These are phyloP conservation scores for Phytophthora europaea DNA, from an alignment of 352 stramenopile genomes.

Conservation along the genomic window DNA sequence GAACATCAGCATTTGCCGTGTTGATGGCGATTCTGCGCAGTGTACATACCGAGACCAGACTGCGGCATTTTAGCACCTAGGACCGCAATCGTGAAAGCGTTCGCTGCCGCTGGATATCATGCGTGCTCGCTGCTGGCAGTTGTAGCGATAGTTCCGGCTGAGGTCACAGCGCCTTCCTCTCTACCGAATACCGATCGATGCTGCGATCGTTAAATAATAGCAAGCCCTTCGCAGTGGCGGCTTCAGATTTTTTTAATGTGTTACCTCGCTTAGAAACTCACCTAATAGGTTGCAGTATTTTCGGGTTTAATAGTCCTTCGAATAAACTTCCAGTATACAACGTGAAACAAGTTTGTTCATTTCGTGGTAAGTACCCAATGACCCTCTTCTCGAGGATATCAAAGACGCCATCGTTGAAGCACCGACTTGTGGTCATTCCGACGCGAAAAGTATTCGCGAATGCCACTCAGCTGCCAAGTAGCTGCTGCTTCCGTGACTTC, in stretches of 20 bases:
- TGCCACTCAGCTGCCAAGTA: neutral
- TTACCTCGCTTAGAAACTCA: neutral
- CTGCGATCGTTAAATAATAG: neutral
- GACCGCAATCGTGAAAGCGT: neutral
- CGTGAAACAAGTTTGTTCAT: too few species aligned
- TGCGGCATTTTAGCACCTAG: neutral
- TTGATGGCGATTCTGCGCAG: neutral
- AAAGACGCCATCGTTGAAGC: slow-evolving; percentile 14
- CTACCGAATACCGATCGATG: neutral
- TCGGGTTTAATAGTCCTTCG: neutral
- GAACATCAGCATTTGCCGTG: neutral
- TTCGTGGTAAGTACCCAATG: neutral
- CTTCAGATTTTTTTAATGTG: neutral
- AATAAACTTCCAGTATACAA: too few species aligned
- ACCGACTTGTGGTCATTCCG: slow-evolving; percentile 8
- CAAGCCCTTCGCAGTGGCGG: neutral
- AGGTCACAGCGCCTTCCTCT: neutral
- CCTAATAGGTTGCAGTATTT: neutral
- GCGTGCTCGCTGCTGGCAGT: neutral
- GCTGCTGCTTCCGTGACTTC: slow-evolving; percentile 2
- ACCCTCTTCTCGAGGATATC: slow-evolving; percentile 19
- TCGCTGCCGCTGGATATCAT: slow-evolving; percentile 1
- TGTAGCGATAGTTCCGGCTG: neutral
- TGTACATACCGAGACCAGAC: neutral
- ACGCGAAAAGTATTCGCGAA: slow-evolving; percentile 15